These are phyloP conservation scores for Pyrenochaeta sp. DNA, from an alignment of 2,329 filamentous ascomycete genomes.

Conservation along the genomic window DNA sequence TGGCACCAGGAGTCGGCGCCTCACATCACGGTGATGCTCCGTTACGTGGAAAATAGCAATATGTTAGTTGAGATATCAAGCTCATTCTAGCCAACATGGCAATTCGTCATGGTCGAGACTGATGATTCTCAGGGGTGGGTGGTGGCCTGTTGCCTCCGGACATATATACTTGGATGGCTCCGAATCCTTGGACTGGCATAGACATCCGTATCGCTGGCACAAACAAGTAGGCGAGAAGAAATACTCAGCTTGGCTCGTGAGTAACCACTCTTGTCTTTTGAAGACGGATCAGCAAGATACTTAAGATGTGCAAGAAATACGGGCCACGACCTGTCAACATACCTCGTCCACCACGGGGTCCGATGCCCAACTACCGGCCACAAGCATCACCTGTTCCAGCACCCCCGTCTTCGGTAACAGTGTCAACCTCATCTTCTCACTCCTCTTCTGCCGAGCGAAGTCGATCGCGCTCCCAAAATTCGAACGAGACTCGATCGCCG, in stretches of 20 bases:
- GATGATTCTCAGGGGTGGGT: neutral
- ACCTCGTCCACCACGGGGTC: neutral
- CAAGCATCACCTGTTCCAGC: neutral
- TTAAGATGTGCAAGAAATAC: neutral
- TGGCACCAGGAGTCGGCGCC: slow-evolving; percentile 10
- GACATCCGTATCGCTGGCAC: neutral
- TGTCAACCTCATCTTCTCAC: neutral
- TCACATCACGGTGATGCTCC: slow-evolving; percentile 15
- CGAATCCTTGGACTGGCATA: slow-evolving; percentile 2
- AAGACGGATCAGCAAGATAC: neutral
- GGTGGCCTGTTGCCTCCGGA: neutral
- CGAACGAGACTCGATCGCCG: no score
- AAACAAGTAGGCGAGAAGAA: neutral
- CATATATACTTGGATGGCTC: slow-evolving; percentile 18
- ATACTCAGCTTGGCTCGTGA: neutral
- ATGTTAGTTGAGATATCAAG: neutral
- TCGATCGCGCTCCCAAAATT: no score
- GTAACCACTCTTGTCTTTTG: neutral
- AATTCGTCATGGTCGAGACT: neutral
- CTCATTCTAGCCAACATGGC: neutral
- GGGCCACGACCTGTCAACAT: neutral
- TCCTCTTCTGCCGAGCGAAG: neutral
- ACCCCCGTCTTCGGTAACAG: neutral
- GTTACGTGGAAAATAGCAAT: neutral
- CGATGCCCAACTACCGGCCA: neutral